Base-by-base conservation (phyloP, 129 eudicot genomes). In the Centrapalus pauciflorus region DNA sequence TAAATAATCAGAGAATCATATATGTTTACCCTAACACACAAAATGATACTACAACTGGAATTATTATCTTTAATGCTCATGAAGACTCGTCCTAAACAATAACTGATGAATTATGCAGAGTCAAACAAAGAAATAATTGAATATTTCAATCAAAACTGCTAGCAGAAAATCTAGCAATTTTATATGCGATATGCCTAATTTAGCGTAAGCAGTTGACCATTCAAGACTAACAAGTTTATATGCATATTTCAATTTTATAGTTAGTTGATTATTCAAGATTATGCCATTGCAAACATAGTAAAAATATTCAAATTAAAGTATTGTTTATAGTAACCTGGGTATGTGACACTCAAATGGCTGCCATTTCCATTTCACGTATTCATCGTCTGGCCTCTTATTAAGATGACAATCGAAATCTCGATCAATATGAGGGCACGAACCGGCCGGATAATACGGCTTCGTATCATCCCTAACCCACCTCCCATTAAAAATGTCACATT, bases 381-480 rank as follows among this genome's bases (percentile, higher is more conserved):
- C 90, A 59, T 66, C 71, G 64, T 89, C 99, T 17, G 93, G 92
- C 81, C 99, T 86, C 78, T 76, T 79, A 73, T 93, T 93, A 17
- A 64, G 83, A 56, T 85, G 87, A 71, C 99, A 93, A 82, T 93
- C 90, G 35, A 93, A 93, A 72, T 82, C 96, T 10, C 77, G 72
- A 66, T 86, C 96, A 46, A 93, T 77, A 40, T 56, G 70, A 59
- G 96, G 95, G 63, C 98, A 93, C 8, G 96, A 88, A 38, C 96
- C 95, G 2, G 84, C 81, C 34, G 80, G 96, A 78, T 93, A 93
- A 61, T 75, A 80, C n/a, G 98, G 98, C 72, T 77, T 79, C 13
- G 88, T 72, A 17, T 92, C 80, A 76, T 92, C 95, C 48, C 82
- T 79, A 35, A 92, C 91, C 98, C 98, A 92, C 81, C 85, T 85